A percentile compares a stretch with the other conserved stretches of the same genome.
These are phyloP conservation scores for Xylaria sp. DNA, from an alignment of 2,329 filamentous ascomycete species.

Conservation along the genomic window DNA sequence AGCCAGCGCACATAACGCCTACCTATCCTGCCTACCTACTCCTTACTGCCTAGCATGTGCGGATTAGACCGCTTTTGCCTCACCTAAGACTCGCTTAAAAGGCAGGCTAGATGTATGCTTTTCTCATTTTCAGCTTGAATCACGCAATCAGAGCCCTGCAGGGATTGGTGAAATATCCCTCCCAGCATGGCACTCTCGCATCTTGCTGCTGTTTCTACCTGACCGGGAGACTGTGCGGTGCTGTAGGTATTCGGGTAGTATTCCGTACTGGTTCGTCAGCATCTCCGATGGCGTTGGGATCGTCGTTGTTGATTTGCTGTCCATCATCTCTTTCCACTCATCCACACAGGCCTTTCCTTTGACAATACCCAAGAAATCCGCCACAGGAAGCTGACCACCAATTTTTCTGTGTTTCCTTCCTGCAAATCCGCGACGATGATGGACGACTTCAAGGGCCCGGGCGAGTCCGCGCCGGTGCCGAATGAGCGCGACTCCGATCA, in stretches of 20 bases:
- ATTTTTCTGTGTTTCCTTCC: neutral
- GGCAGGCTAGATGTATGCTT: neutral
- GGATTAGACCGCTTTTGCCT: neutral
- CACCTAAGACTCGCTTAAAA: neutral
- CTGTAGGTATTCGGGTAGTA: neutral
- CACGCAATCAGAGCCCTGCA: neutral
- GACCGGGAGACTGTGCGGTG: neutral
- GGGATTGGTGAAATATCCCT: neutral
- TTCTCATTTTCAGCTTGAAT: neutral
- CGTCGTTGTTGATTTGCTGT: neutral
- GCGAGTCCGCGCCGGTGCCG: slow-evolving; percentile 7
- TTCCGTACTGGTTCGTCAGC: neutral
- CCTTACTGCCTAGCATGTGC: neutral
- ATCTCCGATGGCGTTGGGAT: neutral
- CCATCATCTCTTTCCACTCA: too few relatives aligned
- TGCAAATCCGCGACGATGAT: slow-evolving; percentile 2
- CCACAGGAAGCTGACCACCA: too few relatives aligned
- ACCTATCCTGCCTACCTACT: too few relatives aligned
- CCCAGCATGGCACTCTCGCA: neutral
- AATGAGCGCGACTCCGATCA: slow-evolving; percentile 16
- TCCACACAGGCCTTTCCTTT: too few relatives aligned
- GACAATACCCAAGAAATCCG: too few relatives aligned
- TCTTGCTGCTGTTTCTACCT: neutral
- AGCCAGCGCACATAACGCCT: too few relatives aligned
- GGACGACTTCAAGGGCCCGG: slow-evolving; percentile 9